These are phyloP conservation scores for Wickerhamiella siamensis DNA, from an alignment of 805 yeast genomes.

Conservation along the genomic window DNA sequence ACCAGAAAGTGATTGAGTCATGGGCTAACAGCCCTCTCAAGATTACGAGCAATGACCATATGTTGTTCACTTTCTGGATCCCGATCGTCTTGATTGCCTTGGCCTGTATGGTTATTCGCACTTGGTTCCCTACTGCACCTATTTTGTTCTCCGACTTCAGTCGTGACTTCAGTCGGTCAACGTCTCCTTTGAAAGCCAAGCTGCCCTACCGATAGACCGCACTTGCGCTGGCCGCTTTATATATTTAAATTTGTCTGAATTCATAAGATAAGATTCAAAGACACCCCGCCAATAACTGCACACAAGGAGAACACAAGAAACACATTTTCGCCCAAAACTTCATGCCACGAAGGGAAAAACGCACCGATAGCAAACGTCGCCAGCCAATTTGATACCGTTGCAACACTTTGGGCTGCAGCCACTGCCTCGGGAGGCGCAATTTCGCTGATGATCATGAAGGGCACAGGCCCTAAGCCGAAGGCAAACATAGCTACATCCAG, in stretches of 20 bases:
- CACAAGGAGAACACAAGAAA: constrained; percentile 44
- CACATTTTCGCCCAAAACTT: constrained; percentile 58
- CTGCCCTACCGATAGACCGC: too few species aligned
- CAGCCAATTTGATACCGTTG: constrained; percentile 81
- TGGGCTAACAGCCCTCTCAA: constrained; percentile 30
- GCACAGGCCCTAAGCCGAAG: constrained; percentile 88
- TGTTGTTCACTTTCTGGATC: constrained; percentile 83
- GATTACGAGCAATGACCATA: constrained; percentile 52
- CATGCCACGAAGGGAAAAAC: constrained; percentile 60
- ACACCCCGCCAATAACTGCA: constrained; percentile 36
- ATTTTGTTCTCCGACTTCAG: not conserved
- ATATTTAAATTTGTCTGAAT: too few species aligned
- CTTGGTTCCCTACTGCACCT: not conserved
- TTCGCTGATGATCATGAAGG: constrained; percentile 77
- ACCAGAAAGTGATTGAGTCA: constrained; percentile 10
- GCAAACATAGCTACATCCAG: constrained; percentile 77
- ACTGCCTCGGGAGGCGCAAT: constrained; percentile 70
- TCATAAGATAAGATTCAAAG: not conserved
- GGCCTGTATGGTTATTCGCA: constrained; percentile 2
- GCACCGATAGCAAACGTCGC: constrained; percentile 68
- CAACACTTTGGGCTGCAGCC: constrained; percentile 84
- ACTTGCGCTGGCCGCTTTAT: too few species aligned
- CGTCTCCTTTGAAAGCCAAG: too few species aligned
- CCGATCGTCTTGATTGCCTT: constrained; percentile 43
- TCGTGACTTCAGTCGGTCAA: too few species aligned